Evolutionary conservation across 2,329 filamentous ascomycete genomes (phyloP), one percentile per base, ranked within the genome.

Genomic region (Fusarium sp.): DNA sequence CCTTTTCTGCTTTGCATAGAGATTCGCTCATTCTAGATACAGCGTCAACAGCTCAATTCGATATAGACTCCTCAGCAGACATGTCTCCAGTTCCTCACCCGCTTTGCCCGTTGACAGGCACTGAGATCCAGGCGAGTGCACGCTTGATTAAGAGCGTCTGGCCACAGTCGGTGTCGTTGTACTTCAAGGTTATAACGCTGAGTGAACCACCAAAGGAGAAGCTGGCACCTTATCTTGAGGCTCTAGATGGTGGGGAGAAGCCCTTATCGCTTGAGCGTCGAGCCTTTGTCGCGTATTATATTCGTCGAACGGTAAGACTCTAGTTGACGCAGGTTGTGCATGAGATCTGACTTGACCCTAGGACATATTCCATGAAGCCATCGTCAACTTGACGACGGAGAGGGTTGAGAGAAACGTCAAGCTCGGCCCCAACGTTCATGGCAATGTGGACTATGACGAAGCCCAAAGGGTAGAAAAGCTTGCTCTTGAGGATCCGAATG

Each of bases 151-250:
- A 61, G 21, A 49, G 39, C 1, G 43, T 50, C 3, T 66, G 63
- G 63, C 63, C 63, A 3, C 15, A 23, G 13, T 66, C 63, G 0
- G 44, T 66, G 2, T 54, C 55, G 3, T 32, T 66, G 33, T 61
- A 49, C 3, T 66, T 66, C 8, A 66, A 66, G 21, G 63, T 61
- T 38, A 61, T 66, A 23, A 66, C 63, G 14, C 49, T 66, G 9
- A 63, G 53, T 4, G 63, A 66, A 17, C 63, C 63, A 17, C 38
- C 53, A 2, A 66, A 66, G 9, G 48, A 54, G 19, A 63, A 52
- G 14, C 32, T 66, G 46, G 59, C 33, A 3, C 59, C 63, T 2
- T 64, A 58, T 4, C 39, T 66, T 4, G 46, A 50, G 7, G 63
- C 63, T 0, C 31, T 58, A 2, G 63, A 61, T 2, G 42, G 35